phyloP scores from a whole-genome alignment of 2,329 filamentous ascomycete species.

The Penicillium sp. region DNA sequence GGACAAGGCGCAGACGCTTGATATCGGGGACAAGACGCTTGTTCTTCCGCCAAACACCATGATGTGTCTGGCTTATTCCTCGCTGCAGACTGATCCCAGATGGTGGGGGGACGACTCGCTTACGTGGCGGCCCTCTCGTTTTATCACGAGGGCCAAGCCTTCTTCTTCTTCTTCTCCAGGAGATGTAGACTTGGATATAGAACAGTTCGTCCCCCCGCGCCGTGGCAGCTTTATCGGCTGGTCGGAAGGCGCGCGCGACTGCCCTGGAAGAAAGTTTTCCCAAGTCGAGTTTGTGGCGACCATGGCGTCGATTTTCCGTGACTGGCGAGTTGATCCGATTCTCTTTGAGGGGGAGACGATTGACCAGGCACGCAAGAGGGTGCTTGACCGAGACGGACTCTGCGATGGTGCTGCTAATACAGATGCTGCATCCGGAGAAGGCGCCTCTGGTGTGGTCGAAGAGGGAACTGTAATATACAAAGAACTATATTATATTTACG shows the following conservation, averaged over 20 bases:
- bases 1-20: not conserved
- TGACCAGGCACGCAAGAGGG: not conserved
- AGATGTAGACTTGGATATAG: not conserved
- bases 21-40: not conserved
- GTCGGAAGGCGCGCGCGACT: constrained; percentile 1
- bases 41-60: not conserved
- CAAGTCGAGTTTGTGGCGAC: not conserved
- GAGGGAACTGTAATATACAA: not conserved
- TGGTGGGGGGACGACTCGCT: constrained; percentile 3
- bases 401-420: constrained; percentile 4
- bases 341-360: not conserved
- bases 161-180: no score
- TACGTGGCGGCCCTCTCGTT: constrained; percentile 1
- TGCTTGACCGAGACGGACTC: constrained; percentile 3
- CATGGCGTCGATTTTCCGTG: not conserved
- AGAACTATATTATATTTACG: no score
- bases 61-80: constrained; percentile 1
- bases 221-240: not conserved
- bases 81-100: constrained; percentile 3
- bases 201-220: not conserved
- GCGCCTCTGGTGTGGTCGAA: constrained; percentile 3
- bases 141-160: not conserved
- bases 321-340: not conserved
- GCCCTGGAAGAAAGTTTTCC: not conserved
- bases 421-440: constrained; percentile 5